Evolutionary conservation across 345 rosid species (phyloP).

Genomic region (Euphorbia lathyris): DNA sequence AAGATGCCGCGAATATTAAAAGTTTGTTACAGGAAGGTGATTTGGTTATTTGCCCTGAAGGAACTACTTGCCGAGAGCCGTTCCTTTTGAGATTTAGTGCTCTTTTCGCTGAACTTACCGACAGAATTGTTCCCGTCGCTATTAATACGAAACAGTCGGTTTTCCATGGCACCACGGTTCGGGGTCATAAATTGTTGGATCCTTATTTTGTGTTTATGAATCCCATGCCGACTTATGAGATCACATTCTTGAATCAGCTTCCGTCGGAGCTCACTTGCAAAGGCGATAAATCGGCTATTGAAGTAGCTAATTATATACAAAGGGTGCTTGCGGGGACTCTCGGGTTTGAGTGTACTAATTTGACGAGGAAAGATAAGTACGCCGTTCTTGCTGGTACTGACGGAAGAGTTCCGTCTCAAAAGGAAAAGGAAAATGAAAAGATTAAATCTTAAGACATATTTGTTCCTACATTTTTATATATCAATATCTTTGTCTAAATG

Average conservation of each 20-base stretch:
- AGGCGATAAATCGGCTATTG: slow-evolving; percentile 83
- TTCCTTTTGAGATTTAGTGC: slow-evolving; percentile 88
- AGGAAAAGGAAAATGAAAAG: slow-evolving; percentile 27
- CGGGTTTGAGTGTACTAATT: slow-evolving; percentile 84
- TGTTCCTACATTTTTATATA: too few relatives aligned
- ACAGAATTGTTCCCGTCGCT: slow-evolving; percentile 86
- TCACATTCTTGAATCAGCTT: slow-evolving; percentile 81
- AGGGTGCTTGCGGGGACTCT: slow-evolving; percentile 78
- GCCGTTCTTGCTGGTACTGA: slow-evolving; percentile 87
- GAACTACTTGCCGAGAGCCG: slow-evolving; percentile 93
- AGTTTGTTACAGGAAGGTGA: slow-evolving; percentile 82
- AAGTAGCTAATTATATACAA: slow-evolving; percentile 87
- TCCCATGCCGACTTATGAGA: slow-evolving; percentile 81
- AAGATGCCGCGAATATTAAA: slow-evolving; percentile 72
- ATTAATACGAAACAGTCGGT: slow-evolving; percentile 72
- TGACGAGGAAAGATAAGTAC: slow-evolving; percentile 94
- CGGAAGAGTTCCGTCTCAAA: slow-evolving; percentile 56
- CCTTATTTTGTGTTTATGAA: slow-evolving; percentile 95
- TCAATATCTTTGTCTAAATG: neutral
- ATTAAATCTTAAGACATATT: neutral
- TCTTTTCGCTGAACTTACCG: slow-evolving; percentile 82
- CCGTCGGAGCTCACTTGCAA: slow-evolving; percentile 72
- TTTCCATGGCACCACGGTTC: slow-evolving; percentile 76
- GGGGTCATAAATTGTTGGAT: slow-evolving; percentile 77
- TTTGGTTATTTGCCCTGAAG: slow-evolving; percentile 89